phyloP scores from a whole-genome alignment of 805 yeast species.

The Starmerella powellii region DNA sequence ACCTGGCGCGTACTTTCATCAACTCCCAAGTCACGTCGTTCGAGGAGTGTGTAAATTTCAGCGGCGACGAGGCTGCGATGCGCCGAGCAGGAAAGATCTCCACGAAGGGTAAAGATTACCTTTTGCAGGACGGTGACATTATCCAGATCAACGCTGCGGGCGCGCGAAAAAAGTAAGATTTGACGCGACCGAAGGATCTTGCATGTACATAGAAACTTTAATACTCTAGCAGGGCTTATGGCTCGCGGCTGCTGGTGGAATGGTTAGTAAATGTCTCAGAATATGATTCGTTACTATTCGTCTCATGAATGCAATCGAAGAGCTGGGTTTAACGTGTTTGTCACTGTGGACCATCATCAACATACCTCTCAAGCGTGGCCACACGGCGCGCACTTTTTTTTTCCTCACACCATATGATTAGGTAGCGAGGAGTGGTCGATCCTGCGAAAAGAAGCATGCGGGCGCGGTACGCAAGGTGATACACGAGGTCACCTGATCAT shows the following conservation, averaged over 20 bases:
- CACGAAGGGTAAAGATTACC: constrained; percentile 65
- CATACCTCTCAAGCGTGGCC: constrained; percentile 20
- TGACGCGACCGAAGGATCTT: background rate
- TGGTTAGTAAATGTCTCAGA: constrained; percentile 24
- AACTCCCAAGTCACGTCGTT: constrained; percentile 64
- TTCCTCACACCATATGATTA: too few relatives aligned
- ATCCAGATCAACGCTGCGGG: constrained; percentile 46
- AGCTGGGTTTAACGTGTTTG: constrained; percentile 28
- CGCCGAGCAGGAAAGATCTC: constrained; percentile 48
- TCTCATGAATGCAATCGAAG: constrained; percentile 29
- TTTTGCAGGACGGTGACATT: constrained; percentile 76
- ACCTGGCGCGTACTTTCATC: constrained; percentile 67
- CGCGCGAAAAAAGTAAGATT: constrained; percentile 3
- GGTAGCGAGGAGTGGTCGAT: too few relatives aligned
- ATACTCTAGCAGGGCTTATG: too few relatives aligned
- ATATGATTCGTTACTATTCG: constrained; percentile 15
- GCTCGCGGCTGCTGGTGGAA: too few relatives aligned
- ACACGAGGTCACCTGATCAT: too few relatives aligned
- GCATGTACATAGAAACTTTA: background rate
- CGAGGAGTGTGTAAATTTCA: constrained; percentile 40
- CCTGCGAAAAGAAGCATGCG: too few relatives aligned
- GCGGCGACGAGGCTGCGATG: constrained; percentile 42
- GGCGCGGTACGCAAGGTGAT: background rate
- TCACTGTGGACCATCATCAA: constrained; percentile 21
- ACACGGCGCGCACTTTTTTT: too few relatives aligned